Evolutionary conservation across 345 rosid species (phyloP).

Genomic region (Ceriops zippeliana): DNA sequence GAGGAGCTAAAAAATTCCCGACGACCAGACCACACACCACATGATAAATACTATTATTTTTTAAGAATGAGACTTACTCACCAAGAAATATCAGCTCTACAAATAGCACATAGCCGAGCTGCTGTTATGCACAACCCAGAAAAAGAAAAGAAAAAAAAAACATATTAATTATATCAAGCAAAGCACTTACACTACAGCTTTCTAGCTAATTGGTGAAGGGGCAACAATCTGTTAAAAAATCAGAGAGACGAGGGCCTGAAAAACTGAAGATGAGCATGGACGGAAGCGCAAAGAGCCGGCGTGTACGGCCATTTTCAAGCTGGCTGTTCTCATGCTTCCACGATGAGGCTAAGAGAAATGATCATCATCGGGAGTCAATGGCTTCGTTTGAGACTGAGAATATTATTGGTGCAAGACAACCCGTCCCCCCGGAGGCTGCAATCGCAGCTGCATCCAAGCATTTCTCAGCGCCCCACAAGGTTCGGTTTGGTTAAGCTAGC

Average conservation of each 20-base stretch:
- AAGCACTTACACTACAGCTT: no score
- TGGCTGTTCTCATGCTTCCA: constrained; percentile 3
- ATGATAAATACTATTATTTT: no score
- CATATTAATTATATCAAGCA: no score
- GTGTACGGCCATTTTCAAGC: constrained; percentile 1
- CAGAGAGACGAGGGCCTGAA: no score
- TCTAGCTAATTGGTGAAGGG: no score
- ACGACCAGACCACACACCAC: background rate
- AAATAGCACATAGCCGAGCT: background rate
- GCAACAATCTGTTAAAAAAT: no score
- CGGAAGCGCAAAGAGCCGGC: background rate
- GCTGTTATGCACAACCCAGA: no score
- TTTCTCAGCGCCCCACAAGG: constrained; percentile 36
- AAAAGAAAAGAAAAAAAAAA: no score
- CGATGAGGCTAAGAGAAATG: background rate
- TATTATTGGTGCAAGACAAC: background rate
- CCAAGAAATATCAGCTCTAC: background rate
- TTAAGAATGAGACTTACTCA: background rate
- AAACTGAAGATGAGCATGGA: constrained; percentile 14
- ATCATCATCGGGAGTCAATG: no score
- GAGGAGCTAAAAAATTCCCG: background rate
- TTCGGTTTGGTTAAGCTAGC: constrained; percentile 9
- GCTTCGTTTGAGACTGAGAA: no score
- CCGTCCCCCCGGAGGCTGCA: constrained; percentile 21
- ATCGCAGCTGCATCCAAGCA: constrained; percentile 42